These are phyloP conservation scores for Diddensiella santjacobensis DNA, from an alignment of 805 yeast genomes.

Conservation along the genomic window DNA sequence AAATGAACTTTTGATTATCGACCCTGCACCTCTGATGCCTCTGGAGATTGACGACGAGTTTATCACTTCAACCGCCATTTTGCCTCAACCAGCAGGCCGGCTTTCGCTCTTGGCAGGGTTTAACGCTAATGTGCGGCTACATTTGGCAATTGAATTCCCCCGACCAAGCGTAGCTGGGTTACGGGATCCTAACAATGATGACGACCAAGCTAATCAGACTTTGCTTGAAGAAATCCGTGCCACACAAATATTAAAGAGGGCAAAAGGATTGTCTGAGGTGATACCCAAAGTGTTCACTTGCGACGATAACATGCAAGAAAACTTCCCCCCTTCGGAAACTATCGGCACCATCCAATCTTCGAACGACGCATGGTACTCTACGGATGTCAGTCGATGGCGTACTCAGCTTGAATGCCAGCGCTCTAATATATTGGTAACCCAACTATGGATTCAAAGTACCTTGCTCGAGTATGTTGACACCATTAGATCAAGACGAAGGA, in stretches of 20 bases:
- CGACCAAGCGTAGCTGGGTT: not conserved
- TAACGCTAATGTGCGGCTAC: slow-evolving; percentile 9
- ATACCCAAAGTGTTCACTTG: slow-evolving; percentile 9
- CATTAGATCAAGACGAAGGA: not conserved
- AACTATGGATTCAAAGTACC: slow-evolving; percentile 13
- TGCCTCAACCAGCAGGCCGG: slow-evolving; percentile 41
- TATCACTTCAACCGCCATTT: slow-evolving; percentile 57
- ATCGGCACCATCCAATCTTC: slow-evolving; percentile 1
- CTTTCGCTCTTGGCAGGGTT: slow-evolving; percentile 15
- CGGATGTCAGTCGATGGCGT: not conserved
- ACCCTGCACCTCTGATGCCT: slow-evolving; percentile 42
- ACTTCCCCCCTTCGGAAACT: not conserved
- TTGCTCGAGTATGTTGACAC: slow-evolving; percentile 12
- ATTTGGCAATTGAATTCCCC: slow-evolving; percentile 12
- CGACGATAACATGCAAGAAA: not conserved
- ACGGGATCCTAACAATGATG: not conserved
- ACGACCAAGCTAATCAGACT: not conserved
- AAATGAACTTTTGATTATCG: slow-evolving; percentile 6
- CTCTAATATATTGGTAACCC: slow-evolving; percentile 14
- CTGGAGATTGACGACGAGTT: slow-evolving; percentile 78
- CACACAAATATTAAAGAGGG: slow-evolving; percentile 4
- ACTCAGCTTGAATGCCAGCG: slow-evolving; percentile 14
- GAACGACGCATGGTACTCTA: slow-evolving; percentile 7
- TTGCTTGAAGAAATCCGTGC: slow-evolving; percentile 6
- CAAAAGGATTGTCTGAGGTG: slow-evolving; percentile 3